Evolutionary conservation across 2,329 filamentous ascomycete species (phyloP).

Genomic region (Fusarium staphyleae): DNA sequence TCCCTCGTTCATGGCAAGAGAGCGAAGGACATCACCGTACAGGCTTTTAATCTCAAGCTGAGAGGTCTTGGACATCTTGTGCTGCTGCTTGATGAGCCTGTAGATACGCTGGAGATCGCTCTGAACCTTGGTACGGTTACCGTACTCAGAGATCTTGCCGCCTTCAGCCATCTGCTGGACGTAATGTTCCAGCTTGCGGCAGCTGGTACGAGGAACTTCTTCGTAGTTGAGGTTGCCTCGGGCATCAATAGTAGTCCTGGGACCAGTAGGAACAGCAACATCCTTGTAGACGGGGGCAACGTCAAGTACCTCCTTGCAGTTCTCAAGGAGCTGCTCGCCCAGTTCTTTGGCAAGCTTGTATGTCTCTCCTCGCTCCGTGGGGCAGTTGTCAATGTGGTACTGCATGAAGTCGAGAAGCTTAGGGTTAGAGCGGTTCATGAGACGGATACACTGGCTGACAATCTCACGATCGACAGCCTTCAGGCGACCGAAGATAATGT

Average conservation of each 20-base stretch:
- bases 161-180: constrained; percentile 98
- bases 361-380: constrained; percentile 93
- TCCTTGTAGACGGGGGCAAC: constrained; percentile 93
- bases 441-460: constrained; percentile 96
- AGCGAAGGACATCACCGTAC: constrained; percentile 93
- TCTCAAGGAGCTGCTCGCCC: constrained; percentile 91
- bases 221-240: constrained; percentile 92
- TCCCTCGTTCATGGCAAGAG: constrained; percentile 95
- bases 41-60: constrained; percentile 96
- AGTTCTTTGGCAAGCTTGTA: constrained; percentile 98
- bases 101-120: constrained; percentile 94
- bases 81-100: constrained; percentile 97
- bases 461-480: constrained; percentile 96
- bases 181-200: constrained; percentile 97
- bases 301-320: constrained; percentile 91
- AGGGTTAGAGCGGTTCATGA: constrained; percentile 99
- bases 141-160: constrained; percentile 98
- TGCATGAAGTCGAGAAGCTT: constrained; percentile 98
- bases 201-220: constrained; percentile 84
- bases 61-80: constrained; percentile 95
- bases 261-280: constrained; percentile 88
- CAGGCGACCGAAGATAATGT: constrained; percentile 96
- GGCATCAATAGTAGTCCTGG: constrained; percentile 89
- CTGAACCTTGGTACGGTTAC: constrained; percentile 97
- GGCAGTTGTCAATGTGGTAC: constrained; percentile 99